phyloP scores from a whole-genome alignment of 345 rosid genomes.

The Eucalyptus grandis region DNA sequence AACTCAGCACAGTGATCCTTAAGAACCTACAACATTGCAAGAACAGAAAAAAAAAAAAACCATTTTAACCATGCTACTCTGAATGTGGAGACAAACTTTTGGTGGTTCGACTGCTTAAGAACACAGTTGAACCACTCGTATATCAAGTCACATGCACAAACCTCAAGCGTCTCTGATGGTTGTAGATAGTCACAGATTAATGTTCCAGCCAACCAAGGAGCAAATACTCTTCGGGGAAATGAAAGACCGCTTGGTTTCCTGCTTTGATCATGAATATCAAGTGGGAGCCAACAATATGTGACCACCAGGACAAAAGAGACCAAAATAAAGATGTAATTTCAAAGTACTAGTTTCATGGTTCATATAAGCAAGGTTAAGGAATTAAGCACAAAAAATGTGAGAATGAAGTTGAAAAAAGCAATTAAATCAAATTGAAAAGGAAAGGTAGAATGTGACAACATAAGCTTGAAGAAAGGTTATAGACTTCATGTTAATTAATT shows the following conservation, averaged over 20 bases:
- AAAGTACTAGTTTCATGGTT: background rate
- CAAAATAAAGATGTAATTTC: background rate
- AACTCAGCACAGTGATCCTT: slow-evolving; percentile 79
- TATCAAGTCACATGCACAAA: slow-evolving; percentile 5
- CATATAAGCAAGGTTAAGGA: background rate
- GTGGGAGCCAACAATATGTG: background rate
- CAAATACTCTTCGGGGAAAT: slow-evolving; percentile 76
- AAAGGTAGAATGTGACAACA: background rate
- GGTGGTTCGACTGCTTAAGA: background rate
- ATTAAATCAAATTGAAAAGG: background rate
- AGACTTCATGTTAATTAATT: background rate
- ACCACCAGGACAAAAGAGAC: background rate
- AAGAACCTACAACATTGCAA: slow-evolving; percentile 29
- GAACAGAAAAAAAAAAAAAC: background rate
- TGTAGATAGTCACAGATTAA: slow-evolving; percentile 74
- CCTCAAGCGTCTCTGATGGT: slow-evolving; percentile 71
- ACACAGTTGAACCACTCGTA: background rate
- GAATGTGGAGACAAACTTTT: background rate
- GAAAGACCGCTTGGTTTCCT: slow-evolving; percentile 50
- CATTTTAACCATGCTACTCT: background rate
- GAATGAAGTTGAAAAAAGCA: background rate
- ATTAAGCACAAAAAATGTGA: background rate
- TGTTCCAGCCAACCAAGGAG: slow-evolving; percentile 62
- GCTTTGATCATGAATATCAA: background rate
- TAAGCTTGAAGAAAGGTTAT: background rate